Evolutionary conservation across 78 protist genomes (phyloP).

Genomic region (Bigelowiella natans): DNA sequence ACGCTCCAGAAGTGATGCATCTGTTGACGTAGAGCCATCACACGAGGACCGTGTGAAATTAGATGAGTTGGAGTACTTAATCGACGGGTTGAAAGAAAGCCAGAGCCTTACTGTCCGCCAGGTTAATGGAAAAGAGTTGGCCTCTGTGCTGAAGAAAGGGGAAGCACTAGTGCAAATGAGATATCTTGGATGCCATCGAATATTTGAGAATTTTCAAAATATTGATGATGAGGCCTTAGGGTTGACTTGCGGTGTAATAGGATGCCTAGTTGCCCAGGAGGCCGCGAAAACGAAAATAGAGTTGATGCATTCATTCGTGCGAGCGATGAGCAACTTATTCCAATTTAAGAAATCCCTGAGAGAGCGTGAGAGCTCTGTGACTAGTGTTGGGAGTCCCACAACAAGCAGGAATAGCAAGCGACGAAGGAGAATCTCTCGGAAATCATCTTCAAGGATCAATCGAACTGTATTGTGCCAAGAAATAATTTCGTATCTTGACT

Average conservation of each 20-base stretch:
- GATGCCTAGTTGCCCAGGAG: not conserved
- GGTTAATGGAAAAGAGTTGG: not conserved
- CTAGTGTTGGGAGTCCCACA: no score
- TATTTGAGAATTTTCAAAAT: not conserved
- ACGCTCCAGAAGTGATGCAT: no score
- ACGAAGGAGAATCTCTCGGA: no score
- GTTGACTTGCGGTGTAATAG: not conserved
- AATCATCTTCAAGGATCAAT: no score
- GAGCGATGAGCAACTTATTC: not conserved
- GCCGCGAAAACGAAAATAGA: not conserved
- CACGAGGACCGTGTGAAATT: not conserved
- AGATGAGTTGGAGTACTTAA: not conserved
- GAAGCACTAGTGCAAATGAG: not conserved
- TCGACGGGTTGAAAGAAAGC: not conserved
- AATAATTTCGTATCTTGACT: no score
- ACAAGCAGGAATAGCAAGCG: no score
- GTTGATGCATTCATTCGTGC: not conserved
- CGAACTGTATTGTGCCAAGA: no score
- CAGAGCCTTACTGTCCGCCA: not conserved
- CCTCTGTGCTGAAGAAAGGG: not conserved
- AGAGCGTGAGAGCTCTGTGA: no score
- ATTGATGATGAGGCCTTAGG: not conserved
- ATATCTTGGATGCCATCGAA: not conserved
- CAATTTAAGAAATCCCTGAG: no score
- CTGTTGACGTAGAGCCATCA: no score